Evolutionary conservation across 139 green algal genomes (phyloP).

Genomic region (Eudorina sp.): DNA sequence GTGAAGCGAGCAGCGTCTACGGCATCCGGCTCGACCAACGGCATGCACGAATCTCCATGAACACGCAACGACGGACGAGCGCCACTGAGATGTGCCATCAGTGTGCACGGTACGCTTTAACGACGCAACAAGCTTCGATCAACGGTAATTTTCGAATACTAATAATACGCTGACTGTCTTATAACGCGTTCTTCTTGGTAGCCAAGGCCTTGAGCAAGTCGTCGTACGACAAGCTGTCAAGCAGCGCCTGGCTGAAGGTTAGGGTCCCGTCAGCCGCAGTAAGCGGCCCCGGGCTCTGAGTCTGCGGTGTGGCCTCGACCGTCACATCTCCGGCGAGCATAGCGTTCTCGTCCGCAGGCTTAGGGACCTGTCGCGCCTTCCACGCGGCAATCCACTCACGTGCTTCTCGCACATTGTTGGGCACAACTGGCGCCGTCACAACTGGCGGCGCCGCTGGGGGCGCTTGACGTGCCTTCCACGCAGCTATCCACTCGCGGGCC

Average conservation of each 20-base stretch:
- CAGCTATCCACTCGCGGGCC: background rate
- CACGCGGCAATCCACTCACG: background rate
- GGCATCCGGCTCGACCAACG: no score
- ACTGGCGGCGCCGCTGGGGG: background rate
- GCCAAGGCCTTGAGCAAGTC: background rate
- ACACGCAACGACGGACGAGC: no score
- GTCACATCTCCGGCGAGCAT: background rate
- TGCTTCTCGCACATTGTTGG: background rate
- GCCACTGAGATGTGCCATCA: no score
- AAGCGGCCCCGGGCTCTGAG: background rate
- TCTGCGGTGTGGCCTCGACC: background rate
- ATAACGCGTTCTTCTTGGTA: background rate
- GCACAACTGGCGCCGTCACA: background rate
- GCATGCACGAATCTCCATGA: no score
- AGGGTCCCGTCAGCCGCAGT: conserved; percentile 6
- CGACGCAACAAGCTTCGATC: no score
- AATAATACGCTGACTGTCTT: no score
- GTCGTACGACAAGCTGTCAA: conserved; percentile 4
- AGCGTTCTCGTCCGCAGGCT: background rate
- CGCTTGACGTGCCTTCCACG: background rate
- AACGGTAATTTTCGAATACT: no score
- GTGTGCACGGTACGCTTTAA: no score
- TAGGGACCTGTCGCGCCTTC: background rate
- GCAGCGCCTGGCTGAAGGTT: background rate
- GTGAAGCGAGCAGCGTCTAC: no score